Evolutionary conservation across 768 basidiomycete species (phyloP), one percentile per base, ranked within the genome.

Genomic region (Lactifluus hygrophoroides): DNA sequence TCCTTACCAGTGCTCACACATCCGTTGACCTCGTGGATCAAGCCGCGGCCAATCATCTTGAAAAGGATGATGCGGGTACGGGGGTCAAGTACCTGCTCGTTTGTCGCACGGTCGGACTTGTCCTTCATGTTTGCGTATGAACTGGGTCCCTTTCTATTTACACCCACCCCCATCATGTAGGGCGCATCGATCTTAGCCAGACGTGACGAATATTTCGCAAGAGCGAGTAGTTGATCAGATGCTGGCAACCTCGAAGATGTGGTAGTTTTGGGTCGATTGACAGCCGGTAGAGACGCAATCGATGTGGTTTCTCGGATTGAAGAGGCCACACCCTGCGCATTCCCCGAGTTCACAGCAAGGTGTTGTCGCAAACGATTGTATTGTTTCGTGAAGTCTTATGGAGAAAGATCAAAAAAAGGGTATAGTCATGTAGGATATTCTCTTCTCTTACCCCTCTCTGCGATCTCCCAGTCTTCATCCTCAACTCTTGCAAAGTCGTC

Each of bases 1-100:
- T 99, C 96, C 78, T 99, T 99, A 28, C 96, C 96, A 0, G 96
- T 97, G 67, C 90, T 94, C 43, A 99, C 85, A 72, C 96, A 98
- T 2, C 94, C 93, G 64, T 97, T 95, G 46, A 99, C 85, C 69
- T 92, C 88, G 54, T 88, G 83, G 14, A 99, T 81, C 16, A 98
- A 68, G 0, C 85, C 94, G 51, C 94, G 77, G 4, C 92, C 90
- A 55, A 96, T 90, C 88, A 98, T 93, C 74, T 96, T 96, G 75
- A 93, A 92, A 49, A 99, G 72, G 34, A 98, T 95, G 37, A 95
- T 76, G 49, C 95, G 75, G 9, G 96, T 99, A n/a, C 96, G 80
- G 16, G 92, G 88, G 71, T 99, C 96, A 37, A 99, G 79, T 2
- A 99, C 96, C 68, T 97, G 96, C 70, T 99, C 96, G 46, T 81